Evolutionary conservation across 108 stramenopile genomes (phyloP).

Genomic region (Fragilaria radians): DNA sequence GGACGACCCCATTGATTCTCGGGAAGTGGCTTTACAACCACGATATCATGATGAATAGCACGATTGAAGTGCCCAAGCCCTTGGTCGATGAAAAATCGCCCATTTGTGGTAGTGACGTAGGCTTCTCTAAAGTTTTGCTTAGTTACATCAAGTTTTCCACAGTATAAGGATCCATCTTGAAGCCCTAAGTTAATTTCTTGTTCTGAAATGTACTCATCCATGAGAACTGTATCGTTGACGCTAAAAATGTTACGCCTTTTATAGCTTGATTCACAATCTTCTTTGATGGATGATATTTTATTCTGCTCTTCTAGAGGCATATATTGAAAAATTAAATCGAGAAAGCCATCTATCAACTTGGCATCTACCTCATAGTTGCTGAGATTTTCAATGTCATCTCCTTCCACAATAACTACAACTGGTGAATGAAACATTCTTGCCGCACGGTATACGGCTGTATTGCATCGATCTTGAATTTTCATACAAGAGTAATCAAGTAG

Average conservation of each 20-base stretch:
- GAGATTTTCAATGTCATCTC: not conserved
- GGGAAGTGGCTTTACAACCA: constrained; percentile 32
- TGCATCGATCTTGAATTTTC: constrained; percentile 25
- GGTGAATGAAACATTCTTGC: constrained; percentile 13
- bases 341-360: not conserved
- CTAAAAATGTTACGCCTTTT: constrained; percentile 14
- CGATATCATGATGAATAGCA: constrained; percentile 42
- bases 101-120: constrained; percentile 13
- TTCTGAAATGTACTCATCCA: constrained; percentile 16
- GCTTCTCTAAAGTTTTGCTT: constrained; percentile 43
- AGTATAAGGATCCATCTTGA: constrained; percentile 15
- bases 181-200: constrained; percentile 25
- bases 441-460: constrained; percentile 30
- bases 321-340: not conserved
- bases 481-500: constrained; percentile 23
- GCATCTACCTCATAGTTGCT: not conserved
- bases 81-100: constrained; percentile 28
- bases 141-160: constrained; percentile 34
- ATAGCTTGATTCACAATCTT: constrained; percentile 30
- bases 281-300: not conserved
- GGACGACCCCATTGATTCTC: constrained; percentile 36
- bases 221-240: not conserved
- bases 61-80: constrained; percentile 38
- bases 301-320: not conserved
- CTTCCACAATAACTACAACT: not conserved